A percentile compares a stretch with the other conserved stretches of the same genome.
Conservation (phyloP, 108 stramenopile genomes). For the Cyclotella distinguenda region DNA sequence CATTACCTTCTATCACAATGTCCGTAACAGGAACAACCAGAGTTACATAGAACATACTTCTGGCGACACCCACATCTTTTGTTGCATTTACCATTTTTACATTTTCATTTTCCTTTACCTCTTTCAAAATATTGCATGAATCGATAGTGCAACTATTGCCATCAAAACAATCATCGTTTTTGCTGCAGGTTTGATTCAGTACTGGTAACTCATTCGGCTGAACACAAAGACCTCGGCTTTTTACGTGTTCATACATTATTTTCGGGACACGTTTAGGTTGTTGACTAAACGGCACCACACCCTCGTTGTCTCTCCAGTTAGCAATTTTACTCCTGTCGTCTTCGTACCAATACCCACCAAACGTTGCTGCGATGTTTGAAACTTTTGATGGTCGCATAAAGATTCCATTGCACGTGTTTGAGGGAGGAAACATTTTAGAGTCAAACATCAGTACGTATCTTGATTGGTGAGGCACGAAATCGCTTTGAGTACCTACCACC, state of each 20-base stretch:
- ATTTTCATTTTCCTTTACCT: too few species aligned
- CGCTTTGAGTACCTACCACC: neutral
- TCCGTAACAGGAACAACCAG: too few species aligned
- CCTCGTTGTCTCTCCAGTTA: constrained; percentile 1
- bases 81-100: too few species aligned
- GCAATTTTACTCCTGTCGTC: constrained; percentile 5
- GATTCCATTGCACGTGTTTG: neutral
- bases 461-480: too few species aligned
- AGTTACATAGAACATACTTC: too few species aligned
- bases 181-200: neutral
- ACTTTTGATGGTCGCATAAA: neutral
- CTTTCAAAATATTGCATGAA: neutral
- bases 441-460: neutral
- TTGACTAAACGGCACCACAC: neutral
- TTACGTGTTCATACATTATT: constrained; percentile 2
- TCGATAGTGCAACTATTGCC: constrained; percentile 25
- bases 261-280: neutral
- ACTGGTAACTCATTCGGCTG: neutral
- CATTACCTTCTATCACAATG: too few species aligned
- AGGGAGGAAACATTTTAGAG: neutral
- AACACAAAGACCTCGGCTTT: neutral
- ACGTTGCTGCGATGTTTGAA: constrained; percentile 7
- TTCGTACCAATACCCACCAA: constrained; percentile 20
- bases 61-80: too few species aligned
- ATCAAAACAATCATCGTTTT: constrained; percentile 9